Base-by-base conservation (phyloP, 2,329 filamentous ascomycete genomes). In the Hawksworthiomyces lignivorus region DNA sequence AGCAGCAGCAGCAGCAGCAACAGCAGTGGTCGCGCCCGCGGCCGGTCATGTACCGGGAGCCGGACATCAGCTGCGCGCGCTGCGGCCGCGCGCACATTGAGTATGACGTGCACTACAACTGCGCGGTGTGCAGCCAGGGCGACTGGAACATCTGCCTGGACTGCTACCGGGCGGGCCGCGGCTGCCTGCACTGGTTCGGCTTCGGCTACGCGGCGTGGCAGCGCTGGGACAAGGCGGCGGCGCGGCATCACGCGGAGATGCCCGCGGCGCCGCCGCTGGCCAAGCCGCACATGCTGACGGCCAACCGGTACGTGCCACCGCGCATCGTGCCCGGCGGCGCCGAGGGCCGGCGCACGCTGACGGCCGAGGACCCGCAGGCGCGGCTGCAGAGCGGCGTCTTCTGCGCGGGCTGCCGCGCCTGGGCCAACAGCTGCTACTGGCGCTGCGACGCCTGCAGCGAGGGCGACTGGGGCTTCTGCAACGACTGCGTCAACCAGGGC, bases 391-490 rank as follows among this genome's bases (percentile, higher is more conserved):
- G 76, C 39, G 90, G 90, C 17, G 80, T 86, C 6, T 96, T 96
- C 60, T 97, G 90, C 58, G 78, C 83, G 28, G 73, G 75, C 36
- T 96, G 90, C 58, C 67, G 73, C 15, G 68, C 74, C 1, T 84
- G 79, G 67, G 75, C 87, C 0, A 89, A 94, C 53, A 75, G 82
- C 39, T 92, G 87, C 61, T 94, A 86, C 62, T 97, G 89, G 90
- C 81, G 85, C 48, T 97, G 90, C 59, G 78, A 84, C 45, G 60
- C 73, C 20, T 97, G 90, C 63, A 95, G 95, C 53, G 80, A 92
- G 48, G 90, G 87, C 5, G 89, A 94, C 56, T 97, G 89, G 89
- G 90, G 90, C 0, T 96, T 87, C 58, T 97, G 90, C 63, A 87
- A 89, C 53, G 67, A 73, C 46, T 97, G 90, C 51, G 87, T 95